Evolutionary conservation across 2,329 filamentous ascomycete genomes (phyloP), one percentile per base, ranked within the genome.

Genomic region (Raffaelea arxii): DNA sequence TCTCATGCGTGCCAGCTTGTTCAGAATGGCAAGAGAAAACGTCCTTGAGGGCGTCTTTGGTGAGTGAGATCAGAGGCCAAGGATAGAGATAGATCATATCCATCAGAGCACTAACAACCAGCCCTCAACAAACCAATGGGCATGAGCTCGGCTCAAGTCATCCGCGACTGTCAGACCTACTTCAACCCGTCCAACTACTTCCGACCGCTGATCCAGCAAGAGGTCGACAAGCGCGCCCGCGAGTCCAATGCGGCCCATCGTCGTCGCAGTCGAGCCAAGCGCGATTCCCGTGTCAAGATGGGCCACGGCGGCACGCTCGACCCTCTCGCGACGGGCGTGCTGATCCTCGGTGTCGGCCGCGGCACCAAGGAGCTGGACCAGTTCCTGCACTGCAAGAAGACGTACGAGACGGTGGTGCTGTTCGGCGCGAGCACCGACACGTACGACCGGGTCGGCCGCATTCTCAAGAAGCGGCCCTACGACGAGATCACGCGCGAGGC

Each of bases 251-350:
- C 74, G 48, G 69, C 70, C 48, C 78, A 84, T 60, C 72, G 74
- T 55, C 76, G 82, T 50, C 75, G 80, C 50, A 68, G 68, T 52
- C 67, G 66, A 41, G 71, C 74, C 52, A 77, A 78, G 62, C 74
- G 74, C 55, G 70, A 75, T 1, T 62, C 82, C 5, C 78, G 86
- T 51, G 83, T 97, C 55, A 98, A 97, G 71, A 86, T 97, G 59
- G 92, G 92, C 27, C 92, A 98, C 67, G 92, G 92, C 50, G 92
- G 92, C 38, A 98, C 92, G 2, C 76, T 98, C 18, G 92, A 98
- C 60, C 92, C 92, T 23, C 75, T 96, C 57, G 92, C 92, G 9
- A 95, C 90, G 1, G 92, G 92, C 40, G 86, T 98, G 22, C 75
- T 98, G 43, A 89, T 97, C 52, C 73, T 92, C 6, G 92, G 91